Percentiles rank a stretch among this genome's conserved stretches.
phyloP scores from a whole-genome alignment of 2,329 filamentous ascomycete genomes.

The Aspergillus hiratsukae region DNA sequence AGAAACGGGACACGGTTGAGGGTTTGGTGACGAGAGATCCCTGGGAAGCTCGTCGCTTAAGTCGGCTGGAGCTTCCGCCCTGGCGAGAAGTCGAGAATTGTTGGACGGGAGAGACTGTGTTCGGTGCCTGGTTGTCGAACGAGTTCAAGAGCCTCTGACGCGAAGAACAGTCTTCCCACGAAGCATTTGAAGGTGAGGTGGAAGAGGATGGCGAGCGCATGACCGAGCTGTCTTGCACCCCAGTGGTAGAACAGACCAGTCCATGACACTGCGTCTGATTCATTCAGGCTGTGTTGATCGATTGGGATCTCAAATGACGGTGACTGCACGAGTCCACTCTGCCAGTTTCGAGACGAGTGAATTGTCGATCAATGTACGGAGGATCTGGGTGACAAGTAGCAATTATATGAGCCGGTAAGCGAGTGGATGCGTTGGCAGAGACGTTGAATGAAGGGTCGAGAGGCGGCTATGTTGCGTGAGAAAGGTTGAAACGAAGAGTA shows the following conservation, averaged over 20 bases:
- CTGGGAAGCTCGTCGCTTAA: constrained; percentile 35
- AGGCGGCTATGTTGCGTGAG: background rate
- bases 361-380: background rate
- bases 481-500: background rate
- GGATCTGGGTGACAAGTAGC: background rate
- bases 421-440: background rate
- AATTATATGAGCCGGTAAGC: background rate
- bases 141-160: constrained; percentile 12
- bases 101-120: constrained; percentile 18
- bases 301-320: background rate
- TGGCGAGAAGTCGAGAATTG: constrained; percentile 11
- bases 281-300: constrained; percentile 24
- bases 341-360: background rate
- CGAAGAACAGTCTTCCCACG: constrained; percentile 12
- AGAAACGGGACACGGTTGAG: constrained; percentile 32
- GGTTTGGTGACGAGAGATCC: constrained; percentile 32
- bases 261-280: constrained; percentile 30
- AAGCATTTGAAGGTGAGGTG: constrained; percentile 14
- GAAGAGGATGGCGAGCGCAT: constrained; percentile 26
- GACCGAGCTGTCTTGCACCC: constrained; percentile 21
- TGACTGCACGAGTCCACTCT: background rate
- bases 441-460: background rate
- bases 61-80: constrained; percentile 19
- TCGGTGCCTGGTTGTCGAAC: constrained; percentile 11
- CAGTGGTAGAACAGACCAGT: constrained; percentile 22